Conservation (phyloP, 148 eudicot species). For the Silene uniflora region DNA sequence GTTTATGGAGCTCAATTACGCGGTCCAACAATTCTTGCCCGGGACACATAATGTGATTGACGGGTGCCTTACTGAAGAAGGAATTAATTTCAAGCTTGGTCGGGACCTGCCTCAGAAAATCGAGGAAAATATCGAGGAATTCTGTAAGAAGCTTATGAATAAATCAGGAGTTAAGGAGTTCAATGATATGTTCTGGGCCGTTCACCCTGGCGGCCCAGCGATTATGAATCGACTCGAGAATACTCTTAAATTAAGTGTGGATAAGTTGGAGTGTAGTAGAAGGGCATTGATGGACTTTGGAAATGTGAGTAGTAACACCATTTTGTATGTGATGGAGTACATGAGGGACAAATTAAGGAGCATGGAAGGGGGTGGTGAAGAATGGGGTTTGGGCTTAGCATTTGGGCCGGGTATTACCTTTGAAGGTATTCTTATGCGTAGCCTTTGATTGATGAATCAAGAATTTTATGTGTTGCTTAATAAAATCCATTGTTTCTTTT, state of each 20-base stretch:
- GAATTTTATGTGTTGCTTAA: neutral
- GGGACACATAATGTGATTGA: slow-evolving; percentile 63
- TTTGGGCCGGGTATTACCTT: slow-evolving; percentile 84
- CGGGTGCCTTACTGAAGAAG: slow-evolving; percentile 59
- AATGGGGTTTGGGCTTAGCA: slow-evolving; percentile 83
- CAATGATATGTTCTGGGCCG: slow-evolving; percentile 73
- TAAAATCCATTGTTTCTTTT: neutral
- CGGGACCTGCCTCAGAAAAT: slow-evolving; percentile 62
- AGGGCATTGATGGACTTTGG: slow-evolving; percentile 73
- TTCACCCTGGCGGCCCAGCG: slow-evolving; percentile 79
- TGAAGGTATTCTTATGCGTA: slow-evolving; percentile 73
- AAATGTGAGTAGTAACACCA: slow-evolving; percentile 76
- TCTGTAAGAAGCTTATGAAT: slow-evolving; percentile 58
- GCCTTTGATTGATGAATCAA: slow-evolving; percentile 27
- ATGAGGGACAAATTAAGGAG: slow-evolving; percentile 55
- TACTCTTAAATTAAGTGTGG: slow-evolving; percentile 28
- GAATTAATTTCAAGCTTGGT: slow-evolving; percentile 66
- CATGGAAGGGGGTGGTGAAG: slow-evolving; percentile 34
- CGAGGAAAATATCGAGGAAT: slow-evolving; percentile 66
- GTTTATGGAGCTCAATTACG: slow-evolving; percentile 59
- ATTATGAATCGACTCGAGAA: slow-evolving; percentile 56
- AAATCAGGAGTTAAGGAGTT: slow-evolving; percentile 32
- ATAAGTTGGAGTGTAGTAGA: slow-evolving; percentile 62
- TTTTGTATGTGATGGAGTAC: slow-evolving; percentile 70
- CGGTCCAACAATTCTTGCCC: slow-evolving; percentile 62